Base-by-base conservation (phyloP, 1,139 yeast genomes). In the Pichia sp. region DNA sequence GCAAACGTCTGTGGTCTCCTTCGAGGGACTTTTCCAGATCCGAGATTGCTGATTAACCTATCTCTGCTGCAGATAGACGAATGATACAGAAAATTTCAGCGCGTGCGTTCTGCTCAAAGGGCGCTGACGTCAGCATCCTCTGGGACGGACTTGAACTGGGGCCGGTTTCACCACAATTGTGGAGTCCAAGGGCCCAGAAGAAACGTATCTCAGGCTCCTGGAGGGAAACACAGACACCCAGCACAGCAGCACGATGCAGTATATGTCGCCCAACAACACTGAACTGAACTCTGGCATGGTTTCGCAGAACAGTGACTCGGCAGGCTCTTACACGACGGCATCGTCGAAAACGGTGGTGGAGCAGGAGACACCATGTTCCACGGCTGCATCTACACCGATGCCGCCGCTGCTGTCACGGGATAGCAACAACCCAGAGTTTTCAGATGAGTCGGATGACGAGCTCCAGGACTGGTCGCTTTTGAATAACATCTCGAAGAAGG, bases 381-480 rank as follows among this genome's bases (percentile, higher is more conserved):
- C 47, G 8, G 43, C 53, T 16, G 50, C 31, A 1, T 51, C 56
- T 5, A 45, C 57, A 1, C 44, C 51, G 4, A 40, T 45, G n/a
- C 51, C 47, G 31, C 42, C 19, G 26, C 23, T 42, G 5, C 26
- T 45, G 23, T 54, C 57, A 8, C 32, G 52, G 42, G 53, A 53
- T 40, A 50, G 29, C 44, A 45, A 38, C 26, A 23, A 41, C 41
- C 26, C 30, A 4, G 59, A 53, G 19, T 53, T 58, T 34, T 54
- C 56, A 23, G 63, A 62, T 23, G 80, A 75, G 36, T 72, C 72
- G 8, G 86, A 83, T 47, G 95, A 87, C 58, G 86, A 81, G 55
- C 73, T 78, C 26, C 90, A 81, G 59, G 95, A 89, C 66, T 87
- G 95, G 93, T 72, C 82, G 43, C 65, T 71, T 45, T 67, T 82